Evolutionary conservation across 2,329 filamentous ascomycete species (phyloP).

Genomic region (Fusarium tricinctum): DNA sequence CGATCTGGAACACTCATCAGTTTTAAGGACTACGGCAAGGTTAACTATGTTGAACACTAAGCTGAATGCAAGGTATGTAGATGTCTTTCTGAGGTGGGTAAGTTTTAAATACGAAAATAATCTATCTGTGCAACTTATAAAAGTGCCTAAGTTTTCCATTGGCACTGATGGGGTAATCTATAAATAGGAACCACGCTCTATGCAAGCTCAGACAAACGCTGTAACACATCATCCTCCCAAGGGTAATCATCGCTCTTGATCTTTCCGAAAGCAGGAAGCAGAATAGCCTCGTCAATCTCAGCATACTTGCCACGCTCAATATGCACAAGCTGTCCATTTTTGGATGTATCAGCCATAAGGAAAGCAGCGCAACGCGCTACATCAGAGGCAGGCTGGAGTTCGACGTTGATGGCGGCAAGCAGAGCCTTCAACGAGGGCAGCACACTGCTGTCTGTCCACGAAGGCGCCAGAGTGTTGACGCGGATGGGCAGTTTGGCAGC

Average conservation of each 20-base stretch:
- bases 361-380: constrained; percentile 65
- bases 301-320: constrained; percentile 62
- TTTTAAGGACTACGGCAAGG: too few species aligned
- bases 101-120: too few species aligned
- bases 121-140: too few species aligned
- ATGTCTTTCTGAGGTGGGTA: too few species aligned
- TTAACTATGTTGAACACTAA: too few species aligned
- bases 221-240: constrained; percentile 55
- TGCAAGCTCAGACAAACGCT: constrained; percentile 29
- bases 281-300: constrained; percentile 66
- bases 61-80: too few species aligned
- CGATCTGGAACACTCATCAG: too few species aligned
- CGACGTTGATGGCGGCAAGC: constrained; percentile 57
- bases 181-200: background rate
- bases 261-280: constrained; percentile 53
- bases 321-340: constrained; percentile 68
- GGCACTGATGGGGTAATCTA: background rate
- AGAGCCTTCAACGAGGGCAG: constrained; percentile 56
- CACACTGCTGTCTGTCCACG: constrained; percentile 67
- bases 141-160: too few species aligned
- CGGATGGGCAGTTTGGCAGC: constrained; percentile 61
- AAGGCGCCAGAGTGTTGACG: constrained; percentile 68
- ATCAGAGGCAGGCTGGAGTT: constrained; percentile 60
- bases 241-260: constrained; percentile 53
- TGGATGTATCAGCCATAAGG: constrained; percentile 63